These are phyloP conservation scores for Cordyceps cicadae DNA, from an alignment of 2,329 filamentous ascomycete species.

Conservation along the genomic window DNA sequence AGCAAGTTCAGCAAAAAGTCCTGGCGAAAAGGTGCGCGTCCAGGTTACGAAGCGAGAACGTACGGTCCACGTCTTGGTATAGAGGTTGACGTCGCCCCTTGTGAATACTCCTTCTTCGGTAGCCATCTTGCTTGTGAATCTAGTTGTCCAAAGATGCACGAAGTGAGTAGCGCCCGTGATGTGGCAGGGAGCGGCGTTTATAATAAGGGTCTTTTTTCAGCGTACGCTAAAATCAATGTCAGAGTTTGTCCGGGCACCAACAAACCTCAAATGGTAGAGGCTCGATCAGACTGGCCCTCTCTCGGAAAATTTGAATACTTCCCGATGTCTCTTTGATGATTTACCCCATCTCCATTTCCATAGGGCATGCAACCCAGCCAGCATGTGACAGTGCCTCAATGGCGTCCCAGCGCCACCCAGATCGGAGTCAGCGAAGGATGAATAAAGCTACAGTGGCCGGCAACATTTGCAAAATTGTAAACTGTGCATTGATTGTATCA, in stretches of 20 bases:
- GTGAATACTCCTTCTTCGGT: constrained; percentile 44
- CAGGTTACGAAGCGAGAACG: constrained; percentile 19
- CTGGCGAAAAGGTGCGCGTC: neutral
- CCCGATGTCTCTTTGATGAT: too few relatives aligned
- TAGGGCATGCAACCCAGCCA: neutral
- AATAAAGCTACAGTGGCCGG: neutral
- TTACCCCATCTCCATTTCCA: neutral
- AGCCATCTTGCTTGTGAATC: constrained; percentile 22
- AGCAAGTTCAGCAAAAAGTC: neutral
- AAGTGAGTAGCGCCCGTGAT: neutral
- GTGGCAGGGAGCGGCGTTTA: neutral
- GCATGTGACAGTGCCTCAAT: constrained; percentile 5
- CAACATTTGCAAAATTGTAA: neutral
- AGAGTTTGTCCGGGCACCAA: neutral
- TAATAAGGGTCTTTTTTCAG: too few relatives aligned
- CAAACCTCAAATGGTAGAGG: neutral
- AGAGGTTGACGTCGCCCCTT: constrained; percentile 37
- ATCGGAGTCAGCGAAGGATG: neutral
- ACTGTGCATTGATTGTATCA: neutral
- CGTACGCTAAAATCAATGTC: neutral
- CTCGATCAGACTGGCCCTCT: neutral
- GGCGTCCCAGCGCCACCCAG: neutral
- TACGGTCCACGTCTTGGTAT: constrained; percentile 53
- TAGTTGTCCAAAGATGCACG: neutral
- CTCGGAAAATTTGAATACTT: neutral